Evolutionary conservation across 2,329 filamentous ascomycete genomes (phyloP).

Genomic region (Taxawa tesnikishii): DNA sequence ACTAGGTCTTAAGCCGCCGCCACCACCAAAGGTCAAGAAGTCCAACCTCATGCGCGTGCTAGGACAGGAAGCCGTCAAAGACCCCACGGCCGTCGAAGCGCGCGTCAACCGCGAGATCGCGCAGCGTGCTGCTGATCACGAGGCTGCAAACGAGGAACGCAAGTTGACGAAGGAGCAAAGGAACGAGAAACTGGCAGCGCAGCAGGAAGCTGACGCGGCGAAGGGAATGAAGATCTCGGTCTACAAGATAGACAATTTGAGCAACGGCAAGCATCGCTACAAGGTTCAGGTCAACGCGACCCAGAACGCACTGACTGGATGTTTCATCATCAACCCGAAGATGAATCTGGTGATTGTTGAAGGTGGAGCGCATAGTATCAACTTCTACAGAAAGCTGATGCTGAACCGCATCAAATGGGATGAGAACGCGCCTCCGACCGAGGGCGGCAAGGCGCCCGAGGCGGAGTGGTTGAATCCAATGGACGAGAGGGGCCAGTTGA

Average conservation of each 20-base stretch:
- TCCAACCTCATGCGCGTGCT: constrained; percentile 95
- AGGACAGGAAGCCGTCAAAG: constrained; percentile 84
- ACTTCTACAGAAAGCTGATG: constrained; percentile 86
- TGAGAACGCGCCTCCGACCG: constrained; percentile 63
- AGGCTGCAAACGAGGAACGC: constrained; percentile 67
- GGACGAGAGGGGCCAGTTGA: constrained; percentile 64
- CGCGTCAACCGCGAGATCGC: constrained; percentile 87
- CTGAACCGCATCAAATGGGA: constrained; percentile 89
- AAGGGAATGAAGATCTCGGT: constrained; percentile 79
- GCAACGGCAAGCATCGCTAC: constrained; percentile 82
- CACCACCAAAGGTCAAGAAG: constrained; percentile 92
- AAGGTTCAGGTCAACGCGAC: constrained; percentile 90
- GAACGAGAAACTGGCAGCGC: constrained; percentile 66
- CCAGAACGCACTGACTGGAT: constrained; percentile 72
- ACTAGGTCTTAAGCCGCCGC: constrained; percentile 76
- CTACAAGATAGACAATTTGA: constrained; percentile 80
- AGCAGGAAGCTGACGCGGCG: constrained; percentile 78
- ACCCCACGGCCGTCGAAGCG: constrained; percentile 92
- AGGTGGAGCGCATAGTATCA: constrained; percentile 72
- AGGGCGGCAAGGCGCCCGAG: constrained; percentile 44
- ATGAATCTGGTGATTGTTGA: constrained; percentile 87
- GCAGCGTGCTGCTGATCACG: constrained; percentile 68
- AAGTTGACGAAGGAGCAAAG: constrained; percentile 81
- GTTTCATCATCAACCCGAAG: constrained; percentile 83
- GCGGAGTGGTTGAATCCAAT: constrained; percentile 67